Percentiles rank a stretch among this genome's conserved stretches.
phyloP scores from a whole-genome alignment of 2,329 filamentous ascomycete species.

The Helotiales sp. region DNA sequence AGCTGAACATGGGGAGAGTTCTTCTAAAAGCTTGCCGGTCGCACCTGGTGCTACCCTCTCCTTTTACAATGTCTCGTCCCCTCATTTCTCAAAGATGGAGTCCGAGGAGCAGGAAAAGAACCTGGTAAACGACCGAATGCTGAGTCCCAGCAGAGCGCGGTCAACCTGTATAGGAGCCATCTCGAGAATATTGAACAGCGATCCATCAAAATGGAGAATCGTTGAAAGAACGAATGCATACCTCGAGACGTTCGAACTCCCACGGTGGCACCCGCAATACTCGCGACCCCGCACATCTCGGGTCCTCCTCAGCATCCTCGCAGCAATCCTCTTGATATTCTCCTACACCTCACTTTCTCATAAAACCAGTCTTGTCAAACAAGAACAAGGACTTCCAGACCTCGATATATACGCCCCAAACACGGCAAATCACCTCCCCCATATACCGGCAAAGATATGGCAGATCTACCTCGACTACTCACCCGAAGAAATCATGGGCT shows the following conservation, averaged over 20 bases:
- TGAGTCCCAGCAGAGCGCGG: background rate
- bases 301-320: background rate
- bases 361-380: background rate
- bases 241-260: background rate
- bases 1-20: no score
- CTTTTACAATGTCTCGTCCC: background rate
- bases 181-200: background rate
- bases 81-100: background rate
- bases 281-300: background rate
- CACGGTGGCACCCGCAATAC: background rate
- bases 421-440: constrained; percentile 5
- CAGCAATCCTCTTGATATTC: background rate
- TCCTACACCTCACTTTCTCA: background rate
- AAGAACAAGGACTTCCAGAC: background rate
- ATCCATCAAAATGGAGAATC: background rate
- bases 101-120: background rate
- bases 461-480: constrained; percentile 27
- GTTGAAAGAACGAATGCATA: background rate
- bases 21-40: background rate
- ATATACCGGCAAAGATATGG: constrained; percentile 31
- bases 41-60: background rate
- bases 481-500: background rate
- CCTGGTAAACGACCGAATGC: background rate
- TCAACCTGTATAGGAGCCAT: background rate
- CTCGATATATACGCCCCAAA: constrained; percentile 2